Conservation (phyloP, 2,329 filamentous ascomycete species). For the Orbilia oligospora region DNA sequence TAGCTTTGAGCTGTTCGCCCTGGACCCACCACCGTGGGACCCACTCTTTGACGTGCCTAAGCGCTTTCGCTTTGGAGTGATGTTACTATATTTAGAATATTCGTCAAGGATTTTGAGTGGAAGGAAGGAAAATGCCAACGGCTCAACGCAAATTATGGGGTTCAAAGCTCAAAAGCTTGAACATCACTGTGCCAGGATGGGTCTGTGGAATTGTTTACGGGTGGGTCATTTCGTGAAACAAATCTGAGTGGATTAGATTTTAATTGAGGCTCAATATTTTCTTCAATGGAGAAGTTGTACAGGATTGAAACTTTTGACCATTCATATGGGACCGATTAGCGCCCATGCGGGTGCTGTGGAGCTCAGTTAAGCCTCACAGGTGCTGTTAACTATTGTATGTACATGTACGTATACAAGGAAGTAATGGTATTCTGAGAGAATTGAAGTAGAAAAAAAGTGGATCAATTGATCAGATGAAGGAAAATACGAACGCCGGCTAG, state of each 20-base stretch:
- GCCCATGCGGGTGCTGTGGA: constrained; percentile 12
- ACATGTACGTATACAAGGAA: background rate
- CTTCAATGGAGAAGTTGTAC: background rate
- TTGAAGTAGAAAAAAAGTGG: constrained; percentile 7
- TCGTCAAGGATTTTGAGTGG: constrained; percentile 15
- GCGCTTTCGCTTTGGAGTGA: constrained; percentile 39
- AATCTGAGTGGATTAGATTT: background rate
- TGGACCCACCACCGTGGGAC: background rate
- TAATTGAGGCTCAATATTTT: constrained; percentile 22
- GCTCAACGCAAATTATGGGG: constrained; percentile 31
- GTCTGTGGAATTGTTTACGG: background rate
- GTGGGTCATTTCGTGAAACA: background rate
- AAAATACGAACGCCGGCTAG: constrained; percentile 4
- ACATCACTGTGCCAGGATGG: background rate
- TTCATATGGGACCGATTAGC: constrained; percentile 6
- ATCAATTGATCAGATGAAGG: constrained; percentile 20
- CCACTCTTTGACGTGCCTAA: constrained; percentile 42
- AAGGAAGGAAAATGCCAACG: constrained; percentile 9
- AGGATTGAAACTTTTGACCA: background rate
- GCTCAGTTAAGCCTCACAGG: background rate
- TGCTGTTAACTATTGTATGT: background rate
- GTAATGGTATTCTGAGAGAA: background rate
- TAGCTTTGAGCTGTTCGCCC: constrained; percentile 16
- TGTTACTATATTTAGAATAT: constrained; percentile 43
- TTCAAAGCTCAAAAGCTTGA: background rate